phyloP scores from a whole-genome alignment of 1,284 basidiomycete species.

The Sporisorium graminicola region DNA sequence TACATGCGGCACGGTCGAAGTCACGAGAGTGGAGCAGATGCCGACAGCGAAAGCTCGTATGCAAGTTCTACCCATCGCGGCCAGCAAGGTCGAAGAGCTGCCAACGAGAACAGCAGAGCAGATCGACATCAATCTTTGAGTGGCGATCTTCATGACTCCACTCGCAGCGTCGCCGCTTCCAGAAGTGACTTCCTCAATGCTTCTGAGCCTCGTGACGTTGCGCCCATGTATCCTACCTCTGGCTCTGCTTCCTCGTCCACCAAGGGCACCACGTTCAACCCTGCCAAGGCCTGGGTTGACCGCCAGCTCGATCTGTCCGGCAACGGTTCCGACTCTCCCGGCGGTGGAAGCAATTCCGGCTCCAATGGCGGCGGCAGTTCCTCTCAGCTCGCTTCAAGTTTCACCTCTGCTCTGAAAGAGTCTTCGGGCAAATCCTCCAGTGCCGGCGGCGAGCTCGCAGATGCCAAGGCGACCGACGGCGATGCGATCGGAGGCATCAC shows the following conservation, averaged over 20 bases:
- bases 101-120: background rate
- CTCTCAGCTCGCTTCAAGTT: constrained; percentile 37
- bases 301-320: constrained; percentile 36
- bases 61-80: constrained; percentile 26
- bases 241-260: constrained; percentile 5
- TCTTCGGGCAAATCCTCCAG: constrained; percentile 42
- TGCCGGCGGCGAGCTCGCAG: constrained; percentile 22
- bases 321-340: constrained; percentile 39
- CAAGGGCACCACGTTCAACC: constrained; percentile 8
- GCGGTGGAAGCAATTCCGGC: constrained; percentile 45
- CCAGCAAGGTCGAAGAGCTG: background rate
- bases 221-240: constrained; percentile 21
- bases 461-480: constrained; percentile 19
- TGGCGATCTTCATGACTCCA: constrained; percentile 1
- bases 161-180: constrained; percentile 32
- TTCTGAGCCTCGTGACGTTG: constrained; percentile 37
- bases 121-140: background rate
- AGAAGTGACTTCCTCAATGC: constrained; percentile 40
- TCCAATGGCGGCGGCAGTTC: constrained; percentile 36
- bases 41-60: constrained; percentile 48
- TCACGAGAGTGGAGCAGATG: constrained; percentile 47
- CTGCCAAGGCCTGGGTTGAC: constrained; percentile 41
- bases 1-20: constrained; percentile 35
- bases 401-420: constrained; percentile 38
- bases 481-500: constrained; percentile 23